Base-by-base conservation (phyloP, 2,329 filamentous ascomycete genomes). In the Hirsutella thompsonii region DNA sequence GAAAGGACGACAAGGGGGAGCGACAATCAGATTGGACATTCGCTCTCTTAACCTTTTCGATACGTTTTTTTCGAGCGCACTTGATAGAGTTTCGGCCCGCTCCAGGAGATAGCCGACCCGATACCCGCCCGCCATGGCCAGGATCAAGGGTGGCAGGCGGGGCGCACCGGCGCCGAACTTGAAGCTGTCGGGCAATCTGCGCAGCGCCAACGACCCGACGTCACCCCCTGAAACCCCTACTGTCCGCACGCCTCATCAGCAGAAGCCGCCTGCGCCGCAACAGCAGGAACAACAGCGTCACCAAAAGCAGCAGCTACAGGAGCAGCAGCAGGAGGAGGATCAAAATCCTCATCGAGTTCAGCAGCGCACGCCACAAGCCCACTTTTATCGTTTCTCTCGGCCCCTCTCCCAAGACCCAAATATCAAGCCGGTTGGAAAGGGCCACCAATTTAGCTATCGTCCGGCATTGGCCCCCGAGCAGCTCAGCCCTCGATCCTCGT, bases 161-260 rank as follows among this genome's bases (percentile, higher is more conserved):
- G 54, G 61, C 47, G 61, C 63, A 42, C 55, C 61, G 33, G 67
- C 64, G 45, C 65, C 66, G 41, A 61, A 63, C 44, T 57, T 67
- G 49, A 60, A 61, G 46, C 47, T 58, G 9, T 19, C 38, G 42
- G 50, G 47, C 42, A 54, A 53, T 43, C 55, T 58, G 29, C 49
- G 52, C 21, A 38, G 38, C 53, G 53, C 55, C 48, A 41, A 29
- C 4, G 59, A 62, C 42, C 67, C 64, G 40, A 63, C 66, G 42
- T 70, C 68, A 50, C 68, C 67, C 46, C 67, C 67, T 33, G 64
- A 66, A 38, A 69, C 67, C 33, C 68, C 67, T 39, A 67, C 63
- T 33, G 56, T 59, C 13, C 39, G 34, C 39, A 37, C 32, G 39
- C 16, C 9, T n/a, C 55, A 54, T 36, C 53, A 34, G 4, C 32